Evolutionary conservation across 208 protist genomes (phyloP), one percentile per base, ranked within the genome.

Genomic region (Naegleria fowleri): DNA sequence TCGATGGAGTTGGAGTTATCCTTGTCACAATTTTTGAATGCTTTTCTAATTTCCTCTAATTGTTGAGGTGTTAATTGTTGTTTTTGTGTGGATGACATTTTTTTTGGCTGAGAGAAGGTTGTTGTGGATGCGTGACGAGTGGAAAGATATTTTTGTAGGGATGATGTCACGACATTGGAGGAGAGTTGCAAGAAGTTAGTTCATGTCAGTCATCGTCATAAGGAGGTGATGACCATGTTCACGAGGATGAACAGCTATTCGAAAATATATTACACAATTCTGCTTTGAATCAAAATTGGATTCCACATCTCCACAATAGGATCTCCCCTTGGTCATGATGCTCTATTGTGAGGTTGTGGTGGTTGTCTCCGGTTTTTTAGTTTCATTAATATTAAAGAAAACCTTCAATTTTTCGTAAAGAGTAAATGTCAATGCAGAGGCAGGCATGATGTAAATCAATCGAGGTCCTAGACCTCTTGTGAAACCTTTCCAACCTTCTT

Each of bases 401-500:
- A 39, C 83, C 25, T 83, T 91, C 11, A 88, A 83, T 11, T 83
- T 75, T 43, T 91, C 89, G 22, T 83, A 91, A 36, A 91, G n/a
- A 29, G 89, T 91, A 83, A 91, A 91, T 22, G 89, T 91, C 4
- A 91, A 11, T 25, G 89, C 89, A 38, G 48, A 38, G 43, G 89
- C 76, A 91, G 83, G 83, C 76, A 86, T 91, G 59, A 91, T 91
- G 29, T 88, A 88, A 22, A 43, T 48, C 39, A 91, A 67, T 39
- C 89, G 5, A 25, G 89, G 55, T 22, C 83, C 83, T 3, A 91
- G 39, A 38, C 89, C 89, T 48, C 25, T 91, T n/a, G 83, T 75
- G 15, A 91, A 91, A 22, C 29, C 76, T 29, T 67, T 36, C 25
- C 4, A 29, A 33, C 89, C 89, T 11, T 76, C 89, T 91, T 91